Evolutionary conservation across 495 filamentous ascomycete genomes (phyloP), one percentile per base, ranked within the genome.

Genomic region (Parathielavia hyrcaniae): DNA sequence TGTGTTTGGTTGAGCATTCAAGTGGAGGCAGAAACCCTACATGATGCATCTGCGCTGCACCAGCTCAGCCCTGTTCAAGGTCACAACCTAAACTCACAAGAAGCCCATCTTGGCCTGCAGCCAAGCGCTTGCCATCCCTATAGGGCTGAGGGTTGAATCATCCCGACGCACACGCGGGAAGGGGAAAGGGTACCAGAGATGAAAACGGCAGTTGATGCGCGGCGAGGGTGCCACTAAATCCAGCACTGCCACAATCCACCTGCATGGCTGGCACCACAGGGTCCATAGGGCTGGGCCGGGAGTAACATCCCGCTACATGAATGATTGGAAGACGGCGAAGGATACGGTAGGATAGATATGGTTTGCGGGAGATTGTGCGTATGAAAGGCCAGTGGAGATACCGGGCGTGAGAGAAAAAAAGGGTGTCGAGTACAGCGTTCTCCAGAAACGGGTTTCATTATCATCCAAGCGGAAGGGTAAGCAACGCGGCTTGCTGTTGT

Each of bases 201-300:
- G 9, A 26, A 39, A 49, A 13, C 14, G 53, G 53, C 19, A 48
- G 34, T 34, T 3, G 46, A 30, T 41, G 44, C 45, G 53, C 22
- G 9, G 43, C 14, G 44, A 4, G 19, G 23, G 35, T 36, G 22
- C 38, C 39, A 4, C 35, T 41, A 40, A 45, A 13, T 47, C 43
- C 23, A 55, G 58, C 58, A 60, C 58, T 60, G 58, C 58, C 58
- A 60, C 58, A 48, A 49, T 60, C 40, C 36, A 50, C 50, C 41
- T 54, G 58, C 58, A 60, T 48, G 20, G 53, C 34, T 22, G 35
- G 19, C 34, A 40, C 34, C 5, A 22, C 49, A 26, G 35, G 19
- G n/a, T 39, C 30, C 34, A 23, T 1, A 22, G 11, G 49, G 49
- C 41, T 39, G 49, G 49, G 17, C 49, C 49, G 19, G 11, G 19